phyloP scores from a whole-genome alignment of 2,329 filamentous ascomycete genomes.

The Colletotrichum camelliae region DNA sequence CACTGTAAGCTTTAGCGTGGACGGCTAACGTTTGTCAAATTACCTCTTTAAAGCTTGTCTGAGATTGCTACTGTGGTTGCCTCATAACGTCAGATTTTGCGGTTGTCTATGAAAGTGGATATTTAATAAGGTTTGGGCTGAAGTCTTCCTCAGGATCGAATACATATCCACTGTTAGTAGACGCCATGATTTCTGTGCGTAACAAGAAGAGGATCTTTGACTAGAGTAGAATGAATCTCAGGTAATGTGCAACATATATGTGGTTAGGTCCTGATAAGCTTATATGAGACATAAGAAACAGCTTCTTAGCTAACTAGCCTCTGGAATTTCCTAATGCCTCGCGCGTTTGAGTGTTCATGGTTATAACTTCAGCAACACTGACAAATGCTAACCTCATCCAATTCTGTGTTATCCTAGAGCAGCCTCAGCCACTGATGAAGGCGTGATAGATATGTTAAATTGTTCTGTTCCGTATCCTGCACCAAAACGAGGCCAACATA shows the following conservation, averaged over 20 bases:
- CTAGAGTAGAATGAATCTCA: neutral
- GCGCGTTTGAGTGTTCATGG: no score
- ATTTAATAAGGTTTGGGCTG: neutral
- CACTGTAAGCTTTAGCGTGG: neutral
- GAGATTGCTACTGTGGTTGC: neutral
- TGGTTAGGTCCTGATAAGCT: neutral
- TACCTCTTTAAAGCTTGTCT: neutral
- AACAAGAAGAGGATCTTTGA: neutral
- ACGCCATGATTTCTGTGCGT: neutral
- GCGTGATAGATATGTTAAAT: neutral
- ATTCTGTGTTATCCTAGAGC: neutral
- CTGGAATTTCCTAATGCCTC: no score
- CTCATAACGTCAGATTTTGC: neutral
- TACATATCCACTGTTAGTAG: neutral
- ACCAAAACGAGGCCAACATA: neutral
- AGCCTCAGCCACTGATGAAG: neutral
- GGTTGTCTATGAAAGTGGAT: neutral
- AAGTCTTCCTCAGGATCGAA: neutral
- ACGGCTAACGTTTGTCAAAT: neutral
- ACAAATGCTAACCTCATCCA: neutral
- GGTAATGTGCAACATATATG: neutral
- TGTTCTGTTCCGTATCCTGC: neutral
- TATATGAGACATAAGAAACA: neutral
- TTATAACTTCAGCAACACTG: neutral
- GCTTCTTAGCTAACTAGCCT: no score